These are phyloP conservation scores for Neckera pumila DNA, from an alignment of 225 moss, liverwort and hornwort species.

Conservation along the genomic window DNA sequence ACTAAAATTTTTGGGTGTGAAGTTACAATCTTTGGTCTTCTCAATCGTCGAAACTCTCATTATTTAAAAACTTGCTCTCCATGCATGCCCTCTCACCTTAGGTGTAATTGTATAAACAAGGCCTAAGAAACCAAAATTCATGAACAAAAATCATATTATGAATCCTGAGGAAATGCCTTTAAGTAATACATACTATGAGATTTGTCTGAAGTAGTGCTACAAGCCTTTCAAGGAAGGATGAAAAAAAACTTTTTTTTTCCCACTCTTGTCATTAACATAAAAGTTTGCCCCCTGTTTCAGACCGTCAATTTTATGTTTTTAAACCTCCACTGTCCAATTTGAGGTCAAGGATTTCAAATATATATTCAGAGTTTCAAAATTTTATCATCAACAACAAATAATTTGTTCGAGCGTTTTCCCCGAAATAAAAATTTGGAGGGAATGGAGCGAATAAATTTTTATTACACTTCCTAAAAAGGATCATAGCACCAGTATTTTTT, in stretches of 20 bases:
- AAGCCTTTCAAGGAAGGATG: background rate
- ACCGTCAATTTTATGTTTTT: fast-evolving
- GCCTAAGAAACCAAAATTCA: fast-evolving
- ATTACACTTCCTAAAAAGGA: fast-evolving
- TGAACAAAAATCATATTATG: background rate
- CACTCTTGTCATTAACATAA: fast-evolving
- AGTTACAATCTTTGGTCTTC: background rate
- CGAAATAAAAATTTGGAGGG: fast-evolving
- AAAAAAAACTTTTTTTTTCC: background rate
- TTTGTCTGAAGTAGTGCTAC: background rate
- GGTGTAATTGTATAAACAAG: fast-evolving
- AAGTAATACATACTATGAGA: fast-evolving
- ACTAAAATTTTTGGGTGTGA: fast-evolving
- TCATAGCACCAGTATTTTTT: background rate
- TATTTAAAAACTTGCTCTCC: background rate
- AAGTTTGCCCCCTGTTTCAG: background rate
- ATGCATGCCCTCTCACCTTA: fast-evolving
- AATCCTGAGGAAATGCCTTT: fast-evolving
- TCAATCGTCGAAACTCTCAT: background rate
- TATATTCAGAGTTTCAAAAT: background rate
- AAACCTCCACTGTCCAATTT: fast-evolving
- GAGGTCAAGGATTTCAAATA: background rate
- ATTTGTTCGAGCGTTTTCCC: background rate
- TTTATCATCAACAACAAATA: fast-evolving
- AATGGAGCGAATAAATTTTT: background rate